A percentile compares a stretch with the other conserved stretches of the same genome.
Conservation (phyloP, 1,284 basidiomycete genomes). For the Exsudoporus floridanus region DNA sequence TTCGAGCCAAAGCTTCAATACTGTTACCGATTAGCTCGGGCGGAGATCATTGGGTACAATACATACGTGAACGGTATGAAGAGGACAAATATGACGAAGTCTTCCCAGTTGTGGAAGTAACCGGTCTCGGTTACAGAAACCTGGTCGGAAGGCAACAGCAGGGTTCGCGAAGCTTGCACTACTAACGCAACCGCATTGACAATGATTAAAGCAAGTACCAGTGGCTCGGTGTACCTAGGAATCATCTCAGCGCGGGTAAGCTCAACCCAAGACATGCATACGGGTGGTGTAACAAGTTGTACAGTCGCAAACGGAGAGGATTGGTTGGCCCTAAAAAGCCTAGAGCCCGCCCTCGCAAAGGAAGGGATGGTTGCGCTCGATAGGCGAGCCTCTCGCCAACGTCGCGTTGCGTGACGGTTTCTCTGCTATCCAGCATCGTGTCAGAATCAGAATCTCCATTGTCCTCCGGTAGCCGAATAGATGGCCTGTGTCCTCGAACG, state of each 20-base stretch:
- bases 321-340: conserved; percentile 75
- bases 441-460: conserved; percentile 37
- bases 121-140: conserved; percentile 53
- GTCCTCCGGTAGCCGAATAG: conserved; percentile 54
- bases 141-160: conserved; percentile 48
- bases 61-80: conserved; percentile 89
- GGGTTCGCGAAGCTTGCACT: conserved; percentile 68
- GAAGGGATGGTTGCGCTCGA: conserved; percentile 39
- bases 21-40: conserved; percentile 39
- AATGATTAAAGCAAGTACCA: conserved; percentile 83
- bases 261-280: conserved; percentile 36
- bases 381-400: conserved; percentile 30
- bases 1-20: conserved; percentile 84
- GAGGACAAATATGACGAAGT: conserved; percentile 78
- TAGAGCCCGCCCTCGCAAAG: conserved; percentile 79
- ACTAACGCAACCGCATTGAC: conserved; percentile 82
- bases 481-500: conserved; percentile 64
- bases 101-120: conserved; percentile 89
- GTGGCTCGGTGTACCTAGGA: conserved; percentile 82
- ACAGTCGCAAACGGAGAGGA: conserved; percentile 60
- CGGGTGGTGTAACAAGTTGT: conserved; percentile 68
- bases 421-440: conserved; percentile 14
- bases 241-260: conserved; percentile 1
- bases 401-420: conserved; percentile 32
- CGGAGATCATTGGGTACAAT: neutral